Evolutionary conservation across 2,329 filamentous ascomycete species (phyloP).

Genomic region (Bertia moriformis): DNA sequence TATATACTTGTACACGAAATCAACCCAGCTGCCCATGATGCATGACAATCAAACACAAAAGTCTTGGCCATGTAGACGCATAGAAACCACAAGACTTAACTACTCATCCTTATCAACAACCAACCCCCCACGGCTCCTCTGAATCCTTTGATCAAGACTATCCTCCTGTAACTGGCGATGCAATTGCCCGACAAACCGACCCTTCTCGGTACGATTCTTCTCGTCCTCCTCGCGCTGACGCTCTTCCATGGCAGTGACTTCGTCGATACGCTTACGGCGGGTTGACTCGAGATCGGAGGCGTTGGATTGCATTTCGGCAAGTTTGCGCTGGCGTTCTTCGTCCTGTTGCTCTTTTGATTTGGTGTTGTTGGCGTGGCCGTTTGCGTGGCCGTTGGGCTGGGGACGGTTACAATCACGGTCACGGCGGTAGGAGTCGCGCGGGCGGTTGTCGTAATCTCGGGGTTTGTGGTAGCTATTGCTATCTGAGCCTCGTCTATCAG

Average conservation of each 20-base stretch:
- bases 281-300: neutral
- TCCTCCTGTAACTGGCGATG: constrained; percentile 17
- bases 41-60: no score
- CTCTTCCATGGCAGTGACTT: neutral
- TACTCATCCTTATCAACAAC: no score
- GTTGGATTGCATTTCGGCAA: constrained; percentile 2
- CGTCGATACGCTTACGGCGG: constrained; percentile 1
- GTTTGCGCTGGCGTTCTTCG: constrained; percentile 12
- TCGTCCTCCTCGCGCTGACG: constrained; percentile 1
- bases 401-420: no score
- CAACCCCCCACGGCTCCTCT: constrained; percentile 15
- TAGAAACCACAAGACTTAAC: no score
- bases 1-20: no score
- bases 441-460: neutral
- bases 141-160: constrained; percentile 16
- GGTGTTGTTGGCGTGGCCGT: no score
- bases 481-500: neutral
- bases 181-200: constrained; percentile 15
- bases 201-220: constrained; percentile 15
- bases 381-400: no score
- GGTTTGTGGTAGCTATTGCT: neutral
- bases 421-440: no score
- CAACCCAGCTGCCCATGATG: no score
- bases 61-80: no score
- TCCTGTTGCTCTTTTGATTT: constrained; percentile 8